Evolutionary conservation across 345 rosid genomes (phyloP).

Genomic region (Noccaea caerulescens): DNA sequence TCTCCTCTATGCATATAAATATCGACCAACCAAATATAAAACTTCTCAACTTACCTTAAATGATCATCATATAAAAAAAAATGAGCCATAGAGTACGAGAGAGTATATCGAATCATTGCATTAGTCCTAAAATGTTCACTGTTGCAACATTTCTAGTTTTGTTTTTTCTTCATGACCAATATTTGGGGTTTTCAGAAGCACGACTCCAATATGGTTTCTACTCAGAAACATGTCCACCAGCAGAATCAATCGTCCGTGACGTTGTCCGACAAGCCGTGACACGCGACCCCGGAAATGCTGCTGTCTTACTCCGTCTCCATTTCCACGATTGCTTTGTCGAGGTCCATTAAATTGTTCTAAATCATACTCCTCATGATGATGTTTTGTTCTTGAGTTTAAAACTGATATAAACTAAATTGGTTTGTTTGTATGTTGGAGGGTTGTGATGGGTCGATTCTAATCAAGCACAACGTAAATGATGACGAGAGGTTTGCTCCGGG

Average conservation of each 20-base stretch:
- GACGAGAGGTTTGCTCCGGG: constrained; percentile 50
- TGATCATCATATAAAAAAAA: constrained; percentile 8
- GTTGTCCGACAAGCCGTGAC: constrained; percentile 46
- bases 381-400: not conserved
- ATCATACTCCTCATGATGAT: not conserved
- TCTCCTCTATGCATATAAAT: constrained; percentile 22
- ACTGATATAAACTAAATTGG: not conserved
- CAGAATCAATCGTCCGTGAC: constrained; percentile 50
- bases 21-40: not conserved
- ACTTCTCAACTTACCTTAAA: not conserved
- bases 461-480: constrained; percentile 38
- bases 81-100: constrained; percentile 17
- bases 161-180: not conserved
- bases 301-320: constrained; percentile 59
- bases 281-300: constrained; percentile 49
- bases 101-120: not conserved
- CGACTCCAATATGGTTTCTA: constrained; percentile 61
- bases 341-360: constrained; percentile 38
- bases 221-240: constrained; percentile 53
- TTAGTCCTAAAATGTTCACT: constrained; percentile 22
- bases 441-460: constrained; percentile 68
- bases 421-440: constrained; percentile 48
- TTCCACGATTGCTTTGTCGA: constrained; percentile 78
- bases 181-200: constrained; percentile 36
- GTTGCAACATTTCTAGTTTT: constrained; percentile 22